A percentile compares a stretch with the other conserved stretches of the same genome.
Conservation (phyloP, 2,329 filamentous ascomycete species). For the Nannizziopsis barbatae region DNA sequence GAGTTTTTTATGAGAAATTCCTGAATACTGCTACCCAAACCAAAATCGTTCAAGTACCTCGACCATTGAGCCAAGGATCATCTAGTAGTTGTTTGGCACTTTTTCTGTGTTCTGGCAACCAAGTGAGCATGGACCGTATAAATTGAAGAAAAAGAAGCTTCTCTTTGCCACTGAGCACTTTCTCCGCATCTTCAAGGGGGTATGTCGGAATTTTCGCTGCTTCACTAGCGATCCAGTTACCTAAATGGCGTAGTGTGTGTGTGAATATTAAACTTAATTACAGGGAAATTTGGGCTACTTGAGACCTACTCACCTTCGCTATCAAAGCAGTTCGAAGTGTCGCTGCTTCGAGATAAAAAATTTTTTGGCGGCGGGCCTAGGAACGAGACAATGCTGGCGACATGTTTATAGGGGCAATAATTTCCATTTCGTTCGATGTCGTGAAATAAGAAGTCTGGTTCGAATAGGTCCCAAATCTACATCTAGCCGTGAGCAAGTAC, state of each 20-base stretch:
- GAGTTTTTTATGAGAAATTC: too few species aligned
- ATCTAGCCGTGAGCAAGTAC: neutral
- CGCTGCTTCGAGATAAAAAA: neutral
- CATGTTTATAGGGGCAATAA: neutral
- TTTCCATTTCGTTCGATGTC: neutral
- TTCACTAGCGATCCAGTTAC: neutral
- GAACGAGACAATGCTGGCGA: constrained; percentile 7
- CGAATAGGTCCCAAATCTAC: constrained; percentile 19
- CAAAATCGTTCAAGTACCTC: too few species aligned
- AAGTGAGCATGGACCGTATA: constrained; percentile 24
- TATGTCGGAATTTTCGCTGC: neutral
- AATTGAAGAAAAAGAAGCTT: constrained; percentile 22
- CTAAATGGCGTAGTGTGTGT: neutral
- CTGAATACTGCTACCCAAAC: too few species aligned
- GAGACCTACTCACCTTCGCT: neutral
- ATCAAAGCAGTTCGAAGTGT: neutral
- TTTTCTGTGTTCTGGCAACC: constrained; percentile 24
- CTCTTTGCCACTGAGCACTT: constrained; percentile 17
- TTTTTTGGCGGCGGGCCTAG: constrained; percentile 9
- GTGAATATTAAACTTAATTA: neutral
- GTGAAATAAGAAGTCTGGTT: constrained; percentile 15
- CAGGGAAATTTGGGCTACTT: neutral
- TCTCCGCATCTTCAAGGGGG: constrained; percentile 3
- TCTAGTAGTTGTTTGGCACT: constrained; percentile 17
- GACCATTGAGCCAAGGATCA: too few species aligned